Evolutionary conservation across 2,329 filamentous ascomycete species (phyloP), one percentile per base, ranked within the genome.

Genomic region (Zymoseptoria brevis): DNA sequence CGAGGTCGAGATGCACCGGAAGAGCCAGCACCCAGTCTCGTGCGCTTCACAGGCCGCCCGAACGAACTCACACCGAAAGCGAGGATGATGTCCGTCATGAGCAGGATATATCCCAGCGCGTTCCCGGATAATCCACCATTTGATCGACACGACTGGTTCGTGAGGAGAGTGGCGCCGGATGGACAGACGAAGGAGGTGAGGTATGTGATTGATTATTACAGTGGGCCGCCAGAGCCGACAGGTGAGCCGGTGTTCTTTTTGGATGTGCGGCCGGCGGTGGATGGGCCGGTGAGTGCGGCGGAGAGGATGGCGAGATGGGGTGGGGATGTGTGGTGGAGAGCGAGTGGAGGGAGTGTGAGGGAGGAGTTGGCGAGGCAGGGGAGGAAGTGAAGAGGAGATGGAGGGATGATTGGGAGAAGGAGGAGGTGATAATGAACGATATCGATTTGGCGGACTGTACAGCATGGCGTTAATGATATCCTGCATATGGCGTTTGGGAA

Each of bases 111-210:
- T 73, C 94, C 94, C 0, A 78, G 82, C 60, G 87, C 86, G 69
- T 99, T 89, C 75, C 87, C 78, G 4, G 86, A 87, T 7, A 87
- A 90, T 56, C 88, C 90, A 9, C 94, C 94, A 1, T 99, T 99
- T 69, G 94, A 99, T 75, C 85, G 94, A 62, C 94, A 99, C 73
- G 94, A 99, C 73, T 99, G 94, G 94, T 97, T 87, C 71, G 89
- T 99, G 50, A 83, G 89, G 64, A 83, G 94, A 63, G 82, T 87
- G 35, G 75, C 82, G 54, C 77, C 79, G 4, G 80, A 86, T 57
- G 89, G 89, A 26, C 73, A 86, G 60, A 80, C 79, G 68, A 87
- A 87, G 72, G 87, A 96, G 77, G 80, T 96, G 52, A 85, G 94
- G 69, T 99, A 99, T 73, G 85, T 99, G 58, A 99, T 99, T 72